Conservation (phyloP, 2,329 filamentous ascomycete species). For the Paradendryphiella salina region DNA sequence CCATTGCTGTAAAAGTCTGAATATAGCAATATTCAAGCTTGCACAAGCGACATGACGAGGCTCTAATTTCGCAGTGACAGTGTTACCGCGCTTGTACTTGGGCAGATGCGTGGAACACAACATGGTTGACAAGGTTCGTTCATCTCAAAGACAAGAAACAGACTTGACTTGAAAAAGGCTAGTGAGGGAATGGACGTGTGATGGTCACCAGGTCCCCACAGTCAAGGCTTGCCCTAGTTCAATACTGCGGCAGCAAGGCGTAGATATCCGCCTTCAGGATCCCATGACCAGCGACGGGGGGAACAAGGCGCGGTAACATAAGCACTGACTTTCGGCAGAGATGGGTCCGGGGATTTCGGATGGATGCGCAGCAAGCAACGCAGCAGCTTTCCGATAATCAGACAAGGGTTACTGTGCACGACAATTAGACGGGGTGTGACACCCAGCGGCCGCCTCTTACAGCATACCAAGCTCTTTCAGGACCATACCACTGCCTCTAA, state of each 20-base stretch:
- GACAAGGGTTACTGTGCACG: constrained; percentile 17
- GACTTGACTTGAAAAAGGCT: background rate
- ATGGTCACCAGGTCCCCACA: background rate
- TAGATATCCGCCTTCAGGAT: constrained; percentile 1
- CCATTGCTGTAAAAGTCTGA: constrained; percentile 1
- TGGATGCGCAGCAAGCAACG: constrained; percentile 11
- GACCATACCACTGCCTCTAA: background rate
- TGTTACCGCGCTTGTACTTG: constrained; percentile 10
- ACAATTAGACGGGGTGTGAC: constrained; percentile 12
- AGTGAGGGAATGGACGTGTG: background rate
- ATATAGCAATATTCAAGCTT: background rate
- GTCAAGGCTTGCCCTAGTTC: background rate
- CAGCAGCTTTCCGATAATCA: constrained; percentile 13
- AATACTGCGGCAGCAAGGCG: constrained; percentile 1
- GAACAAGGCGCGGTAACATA: background rate
- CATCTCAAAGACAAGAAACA: background rate
- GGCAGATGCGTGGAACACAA: too few species aligned
- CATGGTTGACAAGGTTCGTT: background rate
- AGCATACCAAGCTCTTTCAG: constrained; percentile 12
- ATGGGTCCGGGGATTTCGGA: constrained; percentile 11
- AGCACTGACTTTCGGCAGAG: background rate
- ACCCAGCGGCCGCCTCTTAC: constrained; percentile 18
- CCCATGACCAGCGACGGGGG: background rate
- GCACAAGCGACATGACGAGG: constrained; percentile 6
- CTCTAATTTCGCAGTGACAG: constrained; percentile 14